Percentiles rank a stretch among this genome's conserved stretches.
These are phyloP conservation scores for Xylaria sp. DNA, from an alignment of 2,329 filamentous ascomycete genomes.

Conservation along the genomic window DNA sequence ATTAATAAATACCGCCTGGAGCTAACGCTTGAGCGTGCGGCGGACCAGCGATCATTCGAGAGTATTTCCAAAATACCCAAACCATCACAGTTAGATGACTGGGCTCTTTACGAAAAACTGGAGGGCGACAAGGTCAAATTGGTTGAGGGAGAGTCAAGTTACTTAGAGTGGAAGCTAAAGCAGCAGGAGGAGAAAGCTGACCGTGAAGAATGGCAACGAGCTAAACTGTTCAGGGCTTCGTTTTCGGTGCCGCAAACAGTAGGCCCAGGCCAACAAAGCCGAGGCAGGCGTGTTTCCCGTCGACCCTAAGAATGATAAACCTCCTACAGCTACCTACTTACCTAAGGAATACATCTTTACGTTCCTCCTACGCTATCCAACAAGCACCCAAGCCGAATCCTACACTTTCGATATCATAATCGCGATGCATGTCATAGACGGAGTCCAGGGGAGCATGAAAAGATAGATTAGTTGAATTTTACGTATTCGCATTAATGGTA, in stretches of 20 bases:
- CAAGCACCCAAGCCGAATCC: slow-evolving; percentile 3
- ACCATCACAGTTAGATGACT: slow-evolving; percentile 68
- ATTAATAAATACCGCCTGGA: slow-evolving; percentile 57
- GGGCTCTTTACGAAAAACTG: slow-evolving; percentile 61
- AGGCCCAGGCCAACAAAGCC: slow-evolving; percentile 4
- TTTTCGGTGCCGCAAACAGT: slow-evolving; percentile 20
- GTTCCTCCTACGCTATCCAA: neutral
- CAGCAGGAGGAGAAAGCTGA: slow-evolving; percentile 45
- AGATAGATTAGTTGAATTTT: slow-evolving; percentile 6
- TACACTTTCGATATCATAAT: neutral
- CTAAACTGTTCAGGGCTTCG: slow-evolving; percentile 36
- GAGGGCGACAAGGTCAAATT: slow-evolving; percentile 57
- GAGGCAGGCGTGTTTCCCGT: slow-evolving; percentile 10
- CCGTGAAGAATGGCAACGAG: slow-evolving; percentile 43
- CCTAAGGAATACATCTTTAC: neutral
- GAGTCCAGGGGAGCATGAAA: neutral
- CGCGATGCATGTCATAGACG: neutral
- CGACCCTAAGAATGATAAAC: slow-evolving; percentile 1
- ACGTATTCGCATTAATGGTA: slow-evolving; percentile 35
- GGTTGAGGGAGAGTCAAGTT: slow-evolving; percentile 53
- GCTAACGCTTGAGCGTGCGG: slow-evolving; percentile 59
- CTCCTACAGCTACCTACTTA: neutral
- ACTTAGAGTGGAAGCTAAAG: slow-evolving; percentile 56
- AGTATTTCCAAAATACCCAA: slow-evolving; percentile 59
- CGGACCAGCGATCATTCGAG: slow-evolving; percentile 56